Evolutionary conservation across 306 rosid species (phyloP).

Genomic region (Quercus ilex): DNA sequence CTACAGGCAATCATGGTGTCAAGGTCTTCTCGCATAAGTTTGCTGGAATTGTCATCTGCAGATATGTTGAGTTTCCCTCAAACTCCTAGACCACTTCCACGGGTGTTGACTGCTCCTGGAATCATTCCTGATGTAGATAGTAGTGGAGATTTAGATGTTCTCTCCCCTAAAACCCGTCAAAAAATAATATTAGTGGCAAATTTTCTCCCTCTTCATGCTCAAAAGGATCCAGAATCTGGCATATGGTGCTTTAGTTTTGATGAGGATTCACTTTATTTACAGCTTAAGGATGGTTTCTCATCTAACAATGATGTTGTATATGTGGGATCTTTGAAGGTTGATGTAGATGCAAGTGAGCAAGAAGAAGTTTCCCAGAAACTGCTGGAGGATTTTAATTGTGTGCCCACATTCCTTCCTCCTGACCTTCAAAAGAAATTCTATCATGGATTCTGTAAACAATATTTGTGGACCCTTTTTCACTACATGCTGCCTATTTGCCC

Average conservation of each 20-base stretch:
- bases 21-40: constrained; percentile 46
- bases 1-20: constrained; percentile 43
- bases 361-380: constrained; percentile 61
- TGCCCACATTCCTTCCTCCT: constrained; percentile 70
- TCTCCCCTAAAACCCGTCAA: constrained; percentile 28
- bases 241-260: constrained; percentile 67
- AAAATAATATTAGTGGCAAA: constrained; percentile 64
- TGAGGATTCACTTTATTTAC: constrained; percentile 64
- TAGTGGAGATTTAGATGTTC: constrained; percentile 27
- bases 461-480: constrained; percentile 81
- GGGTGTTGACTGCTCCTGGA: constrained; percentile 51
- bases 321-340: constrained; percentile 69
- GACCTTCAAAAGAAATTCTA: constrained; percentile 61
- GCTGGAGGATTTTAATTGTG: constrained; percentile 71
- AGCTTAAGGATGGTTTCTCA: constrained; percentile 63
- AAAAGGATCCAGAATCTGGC: constrained; percentile 53
- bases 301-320: constrained; percentile 49
- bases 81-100: constrained; percentile 52
- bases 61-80: constrained; percentile 53
- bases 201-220: constrained; percentile 67
- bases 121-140: constrained; percentile 42
- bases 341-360: constrained; percentile 59
- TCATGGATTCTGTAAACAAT: constrained; percentile 83
- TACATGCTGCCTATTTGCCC: constrained; percentile 81
- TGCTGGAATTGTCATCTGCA: constrained; percentile 59